Evolutionary conservation across 192 early-diverging fungal genomes (phyloP), one percentile per base, ranked within the genome.

Genomic region (Gryganskiella cystojenkinii): DNA sequence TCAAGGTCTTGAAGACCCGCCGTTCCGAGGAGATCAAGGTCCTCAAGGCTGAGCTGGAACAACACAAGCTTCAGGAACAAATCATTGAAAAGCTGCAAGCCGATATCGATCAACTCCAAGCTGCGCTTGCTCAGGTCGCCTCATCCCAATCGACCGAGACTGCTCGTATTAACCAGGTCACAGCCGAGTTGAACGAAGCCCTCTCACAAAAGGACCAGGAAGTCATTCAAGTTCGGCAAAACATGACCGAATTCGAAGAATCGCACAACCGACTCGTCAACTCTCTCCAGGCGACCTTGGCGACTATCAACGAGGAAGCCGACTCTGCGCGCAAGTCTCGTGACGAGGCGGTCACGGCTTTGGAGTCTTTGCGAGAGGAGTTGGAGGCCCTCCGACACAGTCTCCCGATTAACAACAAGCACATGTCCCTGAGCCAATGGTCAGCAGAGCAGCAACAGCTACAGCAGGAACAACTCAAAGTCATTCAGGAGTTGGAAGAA

Each of bases 231-330:
- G 74, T 78, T n/a, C 74, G 74, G 7, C 65, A 78, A 31, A 78
- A 64, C 61, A 78, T 78, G 73, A 69, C 74, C 4, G 74, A 78
- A 30, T 78, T 78, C 63, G 74, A 78, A 54, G 74, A 78, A 1
- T 78, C 74, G 0, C 74, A 78, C 33, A 78, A 78, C 33, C 65
- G 74, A 15, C 56, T 78, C 6, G 74, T 78, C 4, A 69, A 54
- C 45, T 78, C 74, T 1, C 64, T 78, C 20, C 74, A 78, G 50
- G 74, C 55, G 9, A 78, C 74, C 1, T n/a, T 78, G 24, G 67
- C 74, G 17, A 78, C 74, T 28, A 78, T 78, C 53, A 59, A 78
- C 30, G 74, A 78, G 1, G 74, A 78, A 30, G 74, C 74, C 1
- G 66, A 78, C 30, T 67, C 74, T 19, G 74, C 74, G n/a, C 55